These are phyloP conservation scores for Capsicum rhomboideum DNA, from an alignment of 257 asterid species.

Conservation along the genomic window DNA sequence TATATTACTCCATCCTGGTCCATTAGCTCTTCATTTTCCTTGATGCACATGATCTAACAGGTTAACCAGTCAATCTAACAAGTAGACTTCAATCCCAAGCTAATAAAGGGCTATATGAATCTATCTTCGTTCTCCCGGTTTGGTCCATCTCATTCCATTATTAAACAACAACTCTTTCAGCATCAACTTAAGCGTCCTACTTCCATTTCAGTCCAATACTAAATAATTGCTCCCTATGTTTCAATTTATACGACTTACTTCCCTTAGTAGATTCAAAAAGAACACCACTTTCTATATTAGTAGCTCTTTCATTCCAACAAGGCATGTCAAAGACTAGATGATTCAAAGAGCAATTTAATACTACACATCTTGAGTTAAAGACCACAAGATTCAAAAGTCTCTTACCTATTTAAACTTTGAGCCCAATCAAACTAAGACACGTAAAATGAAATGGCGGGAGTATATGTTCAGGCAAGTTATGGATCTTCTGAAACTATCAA, in stretches of 20 bases:
- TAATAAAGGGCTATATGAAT: not conserved
- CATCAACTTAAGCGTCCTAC: too few species aligned
- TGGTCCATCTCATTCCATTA: too few species aligned
- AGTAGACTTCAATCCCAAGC: not conserved
- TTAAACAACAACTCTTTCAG: too few species aligned
- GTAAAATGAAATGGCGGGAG: not conserved
- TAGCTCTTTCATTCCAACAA: not conserved
- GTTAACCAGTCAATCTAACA: not conserved
- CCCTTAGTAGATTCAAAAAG: not conserved
- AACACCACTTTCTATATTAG: not conserved
- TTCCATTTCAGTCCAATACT: not conserved
- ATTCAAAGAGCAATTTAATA: constrained; percentile 13
- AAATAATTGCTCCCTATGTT: not conserved
- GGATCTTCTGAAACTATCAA: not conserved
- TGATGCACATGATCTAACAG: too few species aligned
- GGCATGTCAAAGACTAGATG: not conserved
- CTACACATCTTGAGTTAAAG: not conserved
- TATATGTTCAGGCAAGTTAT: not conserved
- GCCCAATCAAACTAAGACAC: not conserved
- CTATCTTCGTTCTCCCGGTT: not conserved
- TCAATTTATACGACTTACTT: not conserved
- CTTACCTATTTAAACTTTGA: not conserved
- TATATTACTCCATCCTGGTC: not conserved
- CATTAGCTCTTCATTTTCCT: too few species aligned
- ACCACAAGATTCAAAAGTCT: not conserved